phyloP scores from a whole-genome alignment of 129 eudicot species.

The Flaveria bidentis region DNA sequence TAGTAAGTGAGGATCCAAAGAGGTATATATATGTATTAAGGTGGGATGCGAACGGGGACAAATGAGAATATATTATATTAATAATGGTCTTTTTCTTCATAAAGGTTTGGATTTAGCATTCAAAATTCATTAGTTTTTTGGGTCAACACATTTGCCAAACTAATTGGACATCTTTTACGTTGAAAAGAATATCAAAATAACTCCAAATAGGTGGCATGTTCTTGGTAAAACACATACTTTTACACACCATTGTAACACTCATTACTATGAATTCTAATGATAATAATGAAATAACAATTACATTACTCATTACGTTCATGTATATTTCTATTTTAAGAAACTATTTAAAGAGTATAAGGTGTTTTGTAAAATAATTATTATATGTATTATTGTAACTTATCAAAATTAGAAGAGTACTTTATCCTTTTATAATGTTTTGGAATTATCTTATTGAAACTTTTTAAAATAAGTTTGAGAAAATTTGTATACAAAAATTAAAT shows the following conservation, averaged over 20 bases:
- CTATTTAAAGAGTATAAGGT: neutral
- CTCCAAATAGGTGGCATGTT: slow-evolving; percentile 14
- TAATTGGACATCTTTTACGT: slow-evolving; percentile 27
- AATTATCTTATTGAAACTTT: too few species aligned
- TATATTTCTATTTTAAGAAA: neutral
- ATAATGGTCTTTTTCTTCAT: slow-evolving; percentile 29
- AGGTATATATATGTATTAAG: slow-evolving; percentile 28
- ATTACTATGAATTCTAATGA: neutral
- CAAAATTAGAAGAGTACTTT: too few species aligned
- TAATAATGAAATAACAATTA: too few species aligned
- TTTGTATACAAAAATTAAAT: too few species aligned
- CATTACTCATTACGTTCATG: too few species aligned
- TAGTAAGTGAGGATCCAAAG: slow-evolving; percentile 38
- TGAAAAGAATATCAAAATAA: slow-evolving; percentile 31
- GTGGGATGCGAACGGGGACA: slow-evolving; percentile 27
- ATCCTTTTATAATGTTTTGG: too few species aligned
- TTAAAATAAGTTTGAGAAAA: too few species aligned
- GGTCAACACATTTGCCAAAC: slow-evolving; percentile 10
- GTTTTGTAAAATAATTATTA: neutral
- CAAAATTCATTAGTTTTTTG: slow-evolving; percentile 16
- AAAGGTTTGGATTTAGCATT: slow-evolving; percentile 33
- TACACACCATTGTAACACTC: neutral
- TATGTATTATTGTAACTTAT: too few species aligned
- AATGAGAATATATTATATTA: slow-evolving; percentile 32
- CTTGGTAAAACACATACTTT: neutral